Conservation (phyloP, 768 basidiomycete species). For the Crepidotus variabilis region DNA sequence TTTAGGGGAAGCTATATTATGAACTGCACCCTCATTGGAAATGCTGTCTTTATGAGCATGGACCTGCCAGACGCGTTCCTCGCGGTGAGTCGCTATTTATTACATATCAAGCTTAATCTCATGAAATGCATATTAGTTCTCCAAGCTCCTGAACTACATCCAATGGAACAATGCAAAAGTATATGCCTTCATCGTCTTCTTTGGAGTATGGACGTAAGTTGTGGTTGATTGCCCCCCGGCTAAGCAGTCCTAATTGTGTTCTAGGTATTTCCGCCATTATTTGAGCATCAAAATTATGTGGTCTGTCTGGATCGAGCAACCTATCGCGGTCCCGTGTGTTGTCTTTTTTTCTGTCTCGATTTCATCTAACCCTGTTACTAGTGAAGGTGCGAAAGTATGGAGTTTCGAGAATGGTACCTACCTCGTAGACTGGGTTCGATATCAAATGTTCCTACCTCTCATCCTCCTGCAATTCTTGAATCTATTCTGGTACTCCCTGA, state of each 20-base stretch:
- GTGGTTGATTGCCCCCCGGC: not conserved
- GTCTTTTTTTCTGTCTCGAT: not conserved
- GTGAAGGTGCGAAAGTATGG: conserved; percentile 56
- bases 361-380: conserved; percentile 21
- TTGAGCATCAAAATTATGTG: conserved; percentile 82
- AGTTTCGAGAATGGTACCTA: conserved; percentile 60
- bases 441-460: conserved; percentile 76
- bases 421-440: conserved; percentile 74
- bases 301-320: conserved; percentile 81
- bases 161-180: conserved; percentile 61
- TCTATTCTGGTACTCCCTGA: conserved; percentile 90
- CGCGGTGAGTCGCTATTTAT: conserved; percentile 48
- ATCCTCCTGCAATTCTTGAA: conserved; percentile 78
- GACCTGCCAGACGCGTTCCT: conserved; percentile 90
- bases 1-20: conserved; percentile 78
- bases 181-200: conserved; percentile 59
- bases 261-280: conserved; percentile 91
- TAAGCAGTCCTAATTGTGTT: not conserved
- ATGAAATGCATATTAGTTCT: conserved; percentile 42
- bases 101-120: not conserved
- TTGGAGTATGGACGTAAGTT: conserved; percentile 79
- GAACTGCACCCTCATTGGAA: conserved; percentile 85
- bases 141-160: conserved; percentile 89
- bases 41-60: conserved; percentile 94
- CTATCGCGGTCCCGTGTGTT: conserved; percentile 70